Evolutionary conservation across 345 rosid genomes (phyloP), one percentile per base, ranked within the genome.

Genomic region (Rhizophora apiculata): DNA sequence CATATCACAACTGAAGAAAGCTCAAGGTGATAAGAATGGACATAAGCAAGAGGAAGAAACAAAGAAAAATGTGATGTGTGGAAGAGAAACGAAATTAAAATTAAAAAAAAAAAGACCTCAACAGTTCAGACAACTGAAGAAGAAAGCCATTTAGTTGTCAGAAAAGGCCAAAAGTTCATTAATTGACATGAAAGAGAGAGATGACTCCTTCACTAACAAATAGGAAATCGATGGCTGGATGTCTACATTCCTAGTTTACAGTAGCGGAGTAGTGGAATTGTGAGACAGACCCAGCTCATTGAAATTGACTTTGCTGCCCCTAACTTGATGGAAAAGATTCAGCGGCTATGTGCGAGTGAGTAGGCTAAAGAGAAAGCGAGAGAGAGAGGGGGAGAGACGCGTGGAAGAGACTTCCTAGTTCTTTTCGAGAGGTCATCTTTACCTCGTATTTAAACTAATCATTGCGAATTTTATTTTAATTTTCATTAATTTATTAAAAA

Each of bases 241-340:
- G 49, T 43, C 49, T 11, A 43, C 2, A 13, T 43, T 43, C 13
- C 5, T 43, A 48, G 30, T 18, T 70, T 16, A 65, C 32, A 26
- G 72, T 8, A 62, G 72, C 49, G 29, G 31, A 37, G 57, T 13
- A 56, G 31, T 52, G 34, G 19, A 22, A 43, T 20, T 21, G 66
- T 36, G 46, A 64, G 48, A 57, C 68, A 60, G 60, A 68, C 62
- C 46, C 62, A 62, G 65, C 61, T 68, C 66, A 64, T 53, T 59
- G 68, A 46, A 63, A 69, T 46, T 63, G 74, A 71, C 52, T 58
- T 53, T 54, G 49, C 69, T 66, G 65, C 31, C 71, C 76, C 70
- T 69, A 74, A 67, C 81, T 71, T 78, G 75, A 84, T 79, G 75
- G 74, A 56, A 68, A 22, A 78, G 64, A 60, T 54, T 6, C 18